A percentile compares a stretch with the other conserved stretches of the same genome.
These are phyloP conservation scores for Aureoboletus auriporus DNA, from an alignment of 768 basidiomycete genomes.

Conservation along the genomic window DNA sequence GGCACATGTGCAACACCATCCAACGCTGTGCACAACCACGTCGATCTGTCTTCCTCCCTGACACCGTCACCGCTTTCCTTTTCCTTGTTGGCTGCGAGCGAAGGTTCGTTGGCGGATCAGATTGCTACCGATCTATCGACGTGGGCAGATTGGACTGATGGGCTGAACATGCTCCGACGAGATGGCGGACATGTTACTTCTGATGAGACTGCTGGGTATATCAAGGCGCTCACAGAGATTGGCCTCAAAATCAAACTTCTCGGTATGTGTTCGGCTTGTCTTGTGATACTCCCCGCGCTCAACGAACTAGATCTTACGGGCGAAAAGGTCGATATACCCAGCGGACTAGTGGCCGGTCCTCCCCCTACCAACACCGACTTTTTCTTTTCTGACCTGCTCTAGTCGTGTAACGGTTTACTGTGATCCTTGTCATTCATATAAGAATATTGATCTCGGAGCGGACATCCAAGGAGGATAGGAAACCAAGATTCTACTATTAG, in stretches of 20 bases:
- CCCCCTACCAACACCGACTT: slow-evolving; percentile 80
- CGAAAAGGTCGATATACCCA: slow-evolving; percentile 86
- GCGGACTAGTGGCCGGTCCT: slow-evolving; percentile 69
- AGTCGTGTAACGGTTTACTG: slow-evolving; percentile 13
- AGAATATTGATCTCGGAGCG: neutral
- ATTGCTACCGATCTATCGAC: slow-evolving; percentile 73
- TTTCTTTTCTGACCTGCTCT: slow-evolving; percentile 70
- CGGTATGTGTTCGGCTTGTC: slow-evolving; percentile 41
- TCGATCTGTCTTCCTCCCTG: slow-evolving; percentile 55
- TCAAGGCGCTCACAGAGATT: slow-evolving; percentile 85
- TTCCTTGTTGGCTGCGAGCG: slow-evolving; percentile 65
- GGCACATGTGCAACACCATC: slow-evolving; percentile 70
- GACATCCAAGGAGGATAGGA: slow-evolving; percentile 2
- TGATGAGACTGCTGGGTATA: slow-evolving; percentile 81
- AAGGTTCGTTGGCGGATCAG: slow-evolving; percentile 71
- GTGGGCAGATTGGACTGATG: slow-evolving; percentile 95
- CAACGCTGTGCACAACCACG: slow-evolving; percentile 57
- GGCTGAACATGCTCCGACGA: slow-evolving; percentile 79
- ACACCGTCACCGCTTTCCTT: slow-evolving; percentile 69
- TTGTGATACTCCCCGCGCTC: neutral
- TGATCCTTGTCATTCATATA: slow-evolving; percentile 7
- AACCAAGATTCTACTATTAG: slow-evolving; percentile 19
- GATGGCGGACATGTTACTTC: slow-evolving; percentile 83
- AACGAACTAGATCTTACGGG: slow-evolving; percentile 73
- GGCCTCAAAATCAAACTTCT: slow-evolving; percentile 88